Percentiles rank a stretch among this genome's conserved stretches.
phyloP scores from a whole-genome alignment of 306 rosid genomes.

The Cercis canadensis region DNA sequence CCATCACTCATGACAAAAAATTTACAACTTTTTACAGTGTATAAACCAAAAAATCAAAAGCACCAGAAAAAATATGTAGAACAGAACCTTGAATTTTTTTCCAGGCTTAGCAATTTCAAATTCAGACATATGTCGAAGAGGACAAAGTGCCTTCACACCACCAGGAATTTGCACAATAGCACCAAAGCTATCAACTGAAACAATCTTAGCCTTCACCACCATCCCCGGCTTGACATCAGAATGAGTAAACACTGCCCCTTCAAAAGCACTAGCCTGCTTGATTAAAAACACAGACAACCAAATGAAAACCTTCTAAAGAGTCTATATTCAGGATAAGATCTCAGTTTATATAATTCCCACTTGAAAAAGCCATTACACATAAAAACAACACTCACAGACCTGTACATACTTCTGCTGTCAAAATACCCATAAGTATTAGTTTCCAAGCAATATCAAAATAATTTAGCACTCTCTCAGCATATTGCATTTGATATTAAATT shows the following conservation, averaged over 20 bases:
- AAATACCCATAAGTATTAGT: not conserved
- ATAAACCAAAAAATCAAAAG: constrained; percentile 1
- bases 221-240: constrained; percentile 95
- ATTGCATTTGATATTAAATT: constrained; percentile 17
- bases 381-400: constrained; percentile 16
- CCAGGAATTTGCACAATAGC: constrained; percentile 97
- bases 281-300: constrained; percentile 30
- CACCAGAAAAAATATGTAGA: constrained; percentile 6
- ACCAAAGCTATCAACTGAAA: constrained; percentile 83
- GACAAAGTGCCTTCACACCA: constrained; percentile 96
- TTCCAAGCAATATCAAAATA: constrained; percentile 7
- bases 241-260: constrained; percentile 84
- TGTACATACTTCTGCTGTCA: not conserved
- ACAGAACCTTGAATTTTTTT: constrained; percentile 78
- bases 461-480: not conserved
- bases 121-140: constrained; percentile 95
- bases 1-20: constrained; percentile 25
- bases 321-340: constrained; percentile 31
- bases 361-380: not conserved
- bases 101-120: constrained; percentile 91
- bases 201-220: constrained; percentile 80
- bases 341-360: not conserved
- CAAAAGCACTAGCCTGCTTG: constrained; percentile 83
- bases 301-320: constrained; percentile 22
- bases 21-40: not conserved